phyloP scores from a whole-genome alignment of 306 rosid genomes.

The Calophaca sinica region DNA sequence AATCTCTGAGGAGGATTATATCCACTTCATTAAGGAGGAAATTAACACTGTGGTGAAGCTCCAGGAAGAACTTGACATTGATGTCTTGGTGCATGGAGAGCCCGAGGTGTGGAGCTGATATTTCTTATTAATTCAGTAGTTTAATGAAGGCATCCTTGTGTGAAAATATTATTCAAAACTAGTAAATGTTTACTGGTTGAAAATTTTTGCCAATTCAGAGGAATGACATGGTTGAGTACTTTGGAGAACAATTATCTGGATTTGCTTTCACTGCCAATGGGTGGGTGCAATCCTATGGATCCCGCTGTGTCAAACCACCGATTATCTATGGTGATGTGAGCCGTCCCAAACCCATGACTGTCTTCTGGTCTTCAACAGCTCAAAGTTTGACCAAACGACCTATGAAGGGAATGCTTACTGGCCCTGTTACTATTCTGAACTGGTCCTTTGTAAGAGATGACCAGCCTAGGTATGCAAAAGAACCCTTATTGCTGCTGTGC shows the following conservation, averaged over 20 bases:
- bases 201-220: constrained; percentile 58
- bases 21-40: constrained; percentile 74
- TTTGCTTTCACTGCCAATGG: constrained; percentile 92
- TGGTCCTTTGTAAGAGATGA: constrained; percentile 91
- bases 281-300: constrained; percentile 93
- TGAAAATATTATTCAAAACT: constrained; percentile 26
- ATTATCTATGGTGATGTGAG: constrained; percentile 92
- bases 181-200: background rate
- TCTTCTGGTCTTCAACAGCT: constrained; percentile 82
- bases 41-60: constrained; percentile 78
- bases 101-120: constrained; percentile 71
- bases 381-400: constrained; percentile 78
- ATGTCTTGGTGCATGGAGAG: constrained; percentile 90
- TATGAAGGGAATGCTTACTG: constrained; percentile 95
- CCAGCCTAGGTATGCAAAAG: constrained; percentile 72
- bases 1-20: constrained; percentile 73
- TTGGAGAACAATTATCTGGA: constrained; percentile 88
- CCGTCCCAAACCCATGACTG: constrained; percentile 92
- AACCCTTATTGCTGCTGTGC: background rate
- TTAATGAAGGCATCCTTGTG: constrained; percentile 10
- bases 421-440: constrained; percentile 89
- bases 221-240: constrained; percentile 95
- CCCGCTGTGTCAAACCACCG: constrained; percentile 89
- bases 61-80: constrained; percentile 92
- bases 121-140: constrained; percentile 8